A percentile compares a stretch with the other conserved stretches of the same genome.
phyloP scores from a whole-genome alignment of 768 basidiomycete genomes.

The Lactarius deliciosus region DNA sequence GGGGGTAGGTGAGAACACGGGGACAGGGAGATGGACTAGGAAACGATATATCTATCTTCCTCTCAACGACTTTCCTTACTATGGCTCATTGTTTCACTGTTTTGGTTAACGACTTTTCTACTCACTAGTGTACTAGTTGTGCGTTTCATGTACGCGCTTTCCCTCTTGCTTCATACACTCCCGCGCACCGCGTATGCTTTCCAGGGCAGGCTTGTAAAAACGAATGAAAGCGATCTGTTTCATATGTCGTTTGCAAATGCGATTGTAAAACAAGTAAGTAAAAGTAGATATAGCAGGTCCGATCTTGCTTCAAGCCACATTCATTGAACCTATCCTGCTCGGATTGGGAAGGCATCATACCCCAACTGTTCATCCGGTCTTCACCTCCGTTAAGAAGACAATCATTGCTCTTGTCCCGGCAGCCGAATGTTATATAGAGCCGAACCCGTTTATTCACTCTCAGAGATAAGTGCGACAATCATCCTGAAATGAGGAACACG shows the following conservation, averaged over 20 bases:
- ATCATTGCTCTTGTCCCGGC: background rate
- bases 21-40: slow-evolving; percentile 27
- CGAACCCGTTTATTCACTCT: slow-evolving; percentile 37
- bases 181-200: background rate
- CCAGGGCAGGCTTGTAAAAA: background rate
- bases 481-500: slow-evolving; percentile 37
- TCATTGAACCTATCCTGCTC: slow-evolving; percentile 9
- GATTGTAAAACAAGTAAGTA: slow-evolving; percentile 31
- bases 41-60: background rate
- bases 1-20: slow-evolving; percentile 24
- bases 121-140: slow-evolving; percentile 18
- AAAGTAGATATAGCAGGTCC: slow-evolving; percentile 30
- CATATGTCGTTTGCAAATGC: slow-evolving; percentile 21
- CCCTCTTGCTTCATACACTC: background rate
- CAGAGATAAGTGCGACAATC: slow-evolving; percentile 54
- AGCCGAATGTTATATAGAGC: slow-evolving; percentile 3
- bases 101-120: slow-evolving; percentile 10
- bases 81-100: slow-evolving; percentile 4
- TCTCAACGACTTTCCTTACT: slow-evolving; percentile 2
- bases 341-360: slow-evolving; percentile 14
- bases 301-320: slow-evolving; percentile 14
- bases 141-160: slow-evolving; percentile 2
- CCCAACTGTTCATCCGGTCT: slow-evolving; percentile 6
- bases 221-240: slow-evolving; percentile 18
- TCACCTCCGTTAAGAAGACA: slow-evolving; percentile 6